These are phyloP conservation scores for Phlebiopsis flavidoalba DNA, from an alignment of 768 basidiomycete genomes.

Conservation along the genomic window DNA sequence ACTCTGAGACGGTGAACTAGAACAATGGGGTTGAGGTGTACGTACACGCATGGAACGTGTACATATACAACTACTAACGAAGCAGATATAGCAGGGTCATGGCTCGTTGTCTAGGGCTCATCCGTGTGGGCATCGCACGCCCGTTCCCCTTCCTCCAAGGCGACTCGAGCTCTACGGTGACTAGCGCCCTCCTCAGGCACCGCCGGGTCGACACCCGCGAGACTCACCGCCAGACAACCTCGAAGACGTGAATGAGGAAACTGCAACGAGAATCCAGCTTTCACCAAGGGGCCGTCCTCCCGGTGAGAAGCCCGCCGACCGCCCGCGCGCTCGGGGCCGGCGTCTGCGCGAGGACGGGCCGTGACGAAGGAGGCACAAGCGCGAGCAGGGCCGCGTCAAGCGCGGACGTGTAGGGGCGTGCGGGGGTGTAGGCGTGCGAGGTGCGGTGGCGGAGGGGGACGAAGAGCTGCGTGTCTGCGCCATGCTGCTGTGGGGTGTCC, in stretches of 20 bases:
- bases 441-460: too few species aligned
- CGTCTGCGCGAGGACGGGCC: conserved; percentile 36
- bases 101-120: conserved; percentile 15
- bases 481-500: too few species aligned
- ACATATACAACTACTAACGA: too few species aligned
- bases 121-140: conserved; percentile 27
- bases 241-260: conserved; percentile 48
- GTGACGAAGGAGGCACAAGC: conserved; percentile 67
- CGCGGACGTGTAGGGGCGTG: conserved; percentile 74
- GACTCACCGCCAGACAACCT: conserved; percentile 22
- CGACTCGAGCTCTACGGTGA: conserved; percentile 16
- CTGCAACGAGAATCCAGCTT: conserved; percentile 51
- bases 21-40: conserved; percentile 79
- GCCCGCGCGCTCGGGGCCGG: conserved; percentile 31
- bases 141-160: conserved; percentile 25
- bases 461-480: too few species aligned
- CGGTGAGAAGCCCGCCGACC: conserved; percentile 37
- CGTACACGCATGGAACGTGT: too few species aligned
- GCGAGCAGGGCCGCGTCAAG: conserved; percentile 80
- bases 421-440: too few species aligned
- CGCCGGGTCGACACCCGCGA: conserved; percentile 16
- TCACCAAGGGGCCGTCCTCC: conserved; percentile 49
- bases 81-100: conserved; percentile 20
- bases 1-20: conserved; percentile 60
- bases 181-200: conserved; percentile 13